These are phyloP conservation scores for Lophium mytilinum DNA, from an alignment of 495 filamentous ascomycete species.

Conservation along the genomic window DNA sequence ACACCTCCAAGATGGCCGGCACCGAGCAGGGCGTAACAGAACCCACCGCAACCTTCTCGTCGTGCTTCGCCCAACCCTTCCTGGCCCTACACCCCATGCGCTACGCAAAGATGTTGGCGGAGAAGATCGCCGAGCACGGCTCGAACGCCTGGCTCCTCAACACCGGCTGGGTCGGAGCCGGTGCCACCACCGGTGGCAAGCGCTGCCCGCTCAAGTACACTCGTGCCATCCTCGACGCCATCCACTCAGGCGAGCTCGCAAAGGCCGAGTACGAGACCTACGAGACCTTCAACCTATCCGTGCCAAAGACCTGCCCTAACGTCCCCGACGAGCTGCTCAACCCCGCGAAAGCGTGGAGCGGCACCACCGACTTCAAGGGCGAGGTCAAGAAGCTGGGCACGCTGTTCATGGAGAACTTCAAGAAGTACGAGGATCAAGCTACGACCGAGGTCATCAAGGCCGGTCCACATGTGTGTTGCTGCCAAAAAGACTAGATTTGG, in stretches of 20 bases:
- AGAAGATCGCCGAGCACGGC: constrained; percentile 92
- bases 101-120: constrained; percentile 94
- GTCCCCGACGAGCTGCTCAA: constrained; percentile 90
- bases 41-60: constrained; percentile 97
- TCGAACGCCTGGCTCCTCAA: constrained; percentile 98
- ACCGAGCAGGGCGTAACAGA: constrained; percentile 95
- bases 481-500: constrained; percentile 19
- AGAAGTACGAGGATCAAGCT: constrained; percentile 84
- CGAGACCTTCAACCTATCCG: constrained; percentile 90
- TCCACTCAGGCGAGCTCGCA: constrained; percentile 91
- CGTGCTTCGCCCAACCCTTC: constrained; percentile 99
- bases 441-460: constrained; percentile 74
- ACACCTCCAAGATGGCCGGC: constrained; percentile 99
- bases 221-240: constrained; percentile 93
- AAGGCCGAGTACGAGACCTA: constrained; percentile 90
- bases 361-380: constrained; percentile 63
- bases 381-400: constrained; percentile 83
- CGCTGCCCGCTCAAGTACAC: constrained; percentile 99
- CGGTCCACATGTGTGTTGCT: constrained; percentile 42
- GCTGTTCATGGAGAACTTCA: constrained; percentile 94
- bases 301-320: constrained; percentile 76
- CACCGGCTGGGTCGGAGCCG: constrained; percentile 98
- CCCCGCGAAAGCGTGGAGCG: constrained; percentile 86
- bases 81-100: constrained; percentile 97
- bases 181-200: constrained; percentile 89